Evolutionary conservation across 495 filamentous ascomycete species (phyloP).

Genomic region (Aspergillus heteromorphus): DNA sequence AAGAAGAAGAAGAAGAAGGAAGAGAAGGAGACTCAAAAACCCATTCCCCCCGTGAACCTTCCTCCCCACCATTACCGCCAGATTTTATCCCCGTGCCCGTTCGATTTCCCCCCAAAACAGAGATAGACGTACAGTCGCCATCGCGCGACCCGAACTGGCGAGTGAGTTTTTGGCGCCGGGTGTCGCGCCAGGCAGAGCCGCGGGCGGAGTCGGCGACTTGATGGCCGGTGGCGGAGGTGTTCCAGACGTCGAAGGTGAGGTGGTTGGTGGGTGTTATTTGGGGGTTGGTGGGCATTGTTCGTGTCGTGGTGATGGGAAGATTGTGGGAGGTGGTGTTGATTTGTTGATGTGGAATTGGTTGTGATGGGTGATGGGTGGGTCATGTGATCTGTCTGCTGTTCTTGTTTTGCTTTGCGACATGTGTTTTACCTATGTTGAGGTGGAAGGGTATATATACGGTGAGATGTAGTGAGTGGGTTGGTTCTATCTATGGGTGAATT

Average conservation of each 20-base stretch:
- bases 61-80: conserved; percentile 13
- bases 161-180: conserved; percentile 58
- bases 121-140: conserved; percentile 7
- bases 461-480: too few relatives aligned
- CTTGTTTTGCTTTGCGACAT: too few relatives aligned
- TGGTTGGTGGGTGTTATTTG: conserved; percentile 25
- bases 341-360: not conserved
- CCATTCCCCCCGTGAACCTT: conserved; percentile 3
- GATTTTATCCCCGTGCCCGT: too few relatives aligned
- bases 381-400: too few relatives aligned
- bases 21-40: not conserved
- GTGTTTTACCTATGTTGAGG: too few relatives aligned
- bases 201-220: conserved; percentile 61
- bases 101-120: conserved; percentile 5
- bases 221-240: conserved; percentile 73
- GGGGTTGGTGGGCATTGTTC: not conserved
- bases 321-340: not conserved
- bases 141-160: conserved; percentile 52
- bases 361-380: not conserved
- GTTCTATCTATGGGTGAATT: too few relatives aligned
- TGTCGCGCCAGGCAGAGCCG: conserved; percentile 64
- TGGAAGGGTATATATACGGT: too few relatives aligned
- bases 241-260: conserved; percentile 71
- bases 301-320: not conserved
- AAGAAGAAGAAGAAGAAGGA: not conserved